Evolutionary conservation across 768 basidiomycete species (phyloP).

Genomic region (Hygrocybe punicea): DNA sequence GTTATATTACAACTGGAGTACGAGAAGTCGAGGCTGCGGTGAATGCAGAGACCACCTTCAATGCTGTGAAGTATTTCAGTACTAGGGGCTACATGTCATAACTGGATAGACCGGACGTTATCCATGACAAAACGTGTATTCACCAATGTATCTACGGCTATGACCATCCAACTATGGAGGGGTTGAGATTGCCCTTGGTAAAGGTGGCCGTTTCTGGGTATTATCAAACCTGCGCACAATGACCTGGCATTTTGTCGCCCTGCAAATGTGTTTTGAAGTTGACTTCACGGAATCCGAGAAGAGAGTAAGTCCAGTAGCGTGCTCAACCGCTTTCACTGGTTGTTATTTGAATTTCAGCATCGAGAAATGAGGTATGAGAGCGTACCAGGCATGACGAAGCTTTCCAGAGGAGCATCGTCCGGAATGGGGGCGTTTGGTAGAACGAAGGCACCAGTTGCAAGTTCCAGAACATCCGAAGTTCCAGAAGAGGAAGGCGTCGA

Average conservation of each 20-base stretch:
- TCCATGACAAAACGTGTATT: conserved; percentile 7
- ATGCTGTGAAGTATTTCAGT: no score
- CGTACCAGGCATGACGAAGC: conserved; percentile 80
- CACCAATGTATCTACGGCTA: no score
- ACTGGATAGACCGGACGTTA: no score
- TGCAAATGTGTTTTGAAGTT: conserved; percentile 81
- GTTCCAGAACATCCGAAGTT: conserved; percentile 65
- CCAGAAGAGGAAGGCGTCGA: conserved; percentile 71
- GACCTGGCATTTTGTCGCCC: conserved; percentile 83
- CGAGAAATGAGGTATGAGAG: background rate
- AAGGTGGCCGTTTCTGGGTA: conserved; percentile 61
- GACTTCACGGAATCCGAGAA: conserved; percentile 79
- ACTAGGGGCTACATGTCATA: no score
- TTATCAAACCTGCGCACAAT: conserved; percentile 90
- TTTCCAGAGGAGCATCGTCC: conserved; percentile 74
- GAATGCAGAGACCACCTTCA: no score
- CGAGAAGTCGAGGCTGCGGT: no score
- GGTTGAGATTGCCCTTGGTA: conserved; percentile 52
- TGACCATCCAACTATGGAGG: conserved; percentile 24
- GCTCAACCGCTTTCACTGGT: conserved; percentile 88
- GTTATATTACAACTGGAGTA: no score
- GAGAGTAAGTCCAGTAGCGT: conserved; percentile 81
- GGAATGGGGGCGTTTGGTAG: conserved; percentile 92
- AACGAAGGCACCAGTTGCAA: conserved; percentile 91
- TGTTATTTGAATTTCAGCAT: background rate